Percentiles rank a stretch among this genome's conserved stretches.
These are phyloP conservation scores for Phytophthora sansomeana DNA, from an alignment of 352 stramenopile species.

Conservation along the genomic window DNA sequence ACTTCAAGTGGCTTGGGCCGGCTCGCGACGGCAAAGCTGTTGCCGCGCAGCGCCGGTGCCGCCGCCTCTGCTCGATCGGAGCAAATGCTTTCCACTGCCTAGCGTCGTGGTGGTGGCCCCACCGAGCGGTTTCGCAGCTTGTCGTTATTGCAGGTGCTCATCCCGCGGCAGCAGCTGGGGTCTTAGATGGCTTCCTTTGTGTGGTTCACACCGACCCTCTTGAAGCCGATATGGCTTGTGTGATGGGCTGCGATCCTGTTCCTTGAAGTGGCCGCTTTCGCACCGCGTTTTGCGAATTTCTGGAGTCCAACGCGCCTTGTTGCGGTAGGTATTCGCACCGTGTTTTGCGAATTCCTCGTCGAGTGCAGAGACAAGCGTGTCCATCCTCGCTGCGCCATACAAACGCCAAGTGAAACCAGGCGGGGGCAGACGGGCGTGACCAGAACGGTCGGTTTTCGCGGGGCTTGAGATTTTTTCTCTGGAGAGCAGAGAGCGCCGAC, in stretches of 20 bases:
- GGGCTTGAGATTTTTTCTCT: conserved; percentile 34
- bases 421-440: conserved; percentile 24
- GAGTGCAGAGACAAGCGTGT: conserved; percentile 27
- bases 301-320: conserved; percentile 1
- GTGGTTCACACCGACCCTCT: conserved; percentile 13
- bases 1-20: conserved; percentile 18
- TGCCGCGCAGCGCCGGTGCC: no score
- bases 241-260: conserved; percentile 32
- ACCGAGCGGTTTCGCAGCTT: conserved; percentile 5
- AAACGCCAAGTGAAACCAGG: conserved; percentile 32
- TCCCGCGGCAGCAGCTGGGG: conserved; percentile 11
- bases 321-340: background rate
- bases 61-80: background rate
- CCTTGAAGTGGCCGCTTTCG: conserved; percentile 29
- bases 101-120: no score
- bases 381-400: conserved; percentile 23
- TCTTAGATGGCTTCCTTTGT: conserved; percentile 39
- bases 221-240: conserved; percentile 34
- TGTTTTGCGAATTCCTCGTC: conserved; percentile 26
- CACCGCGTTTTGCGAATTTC: conserved; percentile 16
- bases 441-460: conserved; percentile 34
- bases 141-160: conserved; percentile 11
- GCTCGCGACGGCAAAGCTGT: no score
- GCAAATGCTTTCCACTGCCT: background rate
- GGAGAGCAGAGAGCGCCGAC: conserved; percentile 29